These are phyloP conservation scores for Monilinia vaccinii-corymbosi DNA, from an alignment of 2,329 filamentous ascomycete genomes.

Conservation along the genomic window DNA sequence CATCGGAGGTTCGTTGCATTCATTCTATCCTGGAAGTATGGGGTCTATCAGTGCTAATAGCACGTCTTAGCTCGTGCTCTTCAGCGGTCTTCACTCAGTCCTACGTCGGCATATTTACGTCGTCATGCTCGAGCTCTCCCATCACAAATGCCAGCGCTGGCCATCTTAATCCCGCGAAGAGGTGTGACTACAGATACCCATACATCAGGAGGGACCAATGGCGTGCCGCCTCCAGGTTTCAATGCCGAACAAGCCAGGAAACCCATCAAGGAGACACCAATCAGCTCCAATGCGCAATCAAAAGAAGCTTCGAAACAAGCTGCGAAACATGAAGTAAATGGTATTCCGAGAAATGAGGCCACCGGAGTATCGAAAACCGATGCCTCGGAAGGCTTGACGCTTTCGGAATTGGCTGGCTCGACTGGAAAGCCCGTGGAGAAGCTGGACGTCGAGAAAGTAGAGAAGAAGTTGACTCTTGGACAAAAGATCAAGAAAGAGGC, in stretches of 20 bases:
- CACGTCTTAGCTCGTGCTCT: slow-evolving; percentile 24
- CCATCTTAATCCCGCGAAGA: slow-evolving; percentile 48
- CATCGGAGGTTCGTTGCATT: slow-evolving; percentile 25
- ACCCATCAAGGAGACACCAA: slow-evolving; percentile 37
- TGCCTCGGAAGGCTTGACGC: slow-evolving; percentile 25
- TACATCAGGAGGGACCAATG: slow-evolving; percentile 35
- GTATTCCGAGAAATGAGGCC: slow-evolving; percentile 18
- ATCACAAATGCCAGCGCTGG: slow-evolving; percentile 38
- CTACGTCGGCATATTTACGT: slow-evolving; percentile 26
- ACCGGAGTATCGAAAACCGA: slow-evolving; percentile 29
- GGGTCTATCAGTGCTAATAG: background rate
- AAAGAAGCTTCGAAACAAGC: slow-evolving; percentile 22
- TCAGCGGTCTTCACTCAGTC: slow-evolving; percentile 21
- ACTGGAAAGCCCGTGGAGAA: slow-evolving; percentile 55
- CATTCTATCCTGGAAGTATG: background rate
- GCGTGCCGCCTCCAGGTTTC: slow-evolving; percentile 60
- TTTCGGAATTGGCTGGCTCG: slow-evolving; percentile 54
- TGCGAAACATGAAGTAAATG: slow-evolving; percentile 22
- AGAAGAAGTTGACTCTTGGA: slow-evolving; percentile 78
- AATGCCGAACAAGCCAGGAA: slow-evolving; percentile 61
- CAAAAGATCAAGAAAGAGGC: slow-evolving; percentile 94
- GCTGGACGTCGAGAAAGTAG: slow-evolving; percentile 58
- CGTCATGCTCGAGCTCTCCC: slow-evolving; percentile 28
- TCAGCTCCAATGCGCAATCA: slow-evolving; percentile 25
- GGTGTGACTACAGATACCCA: slow-evolving; percentile 51